phyloP scores from a whole-genome alignment of 2,329 filamentous ascomycete species.

The Cladosporium sp. region DNA sequence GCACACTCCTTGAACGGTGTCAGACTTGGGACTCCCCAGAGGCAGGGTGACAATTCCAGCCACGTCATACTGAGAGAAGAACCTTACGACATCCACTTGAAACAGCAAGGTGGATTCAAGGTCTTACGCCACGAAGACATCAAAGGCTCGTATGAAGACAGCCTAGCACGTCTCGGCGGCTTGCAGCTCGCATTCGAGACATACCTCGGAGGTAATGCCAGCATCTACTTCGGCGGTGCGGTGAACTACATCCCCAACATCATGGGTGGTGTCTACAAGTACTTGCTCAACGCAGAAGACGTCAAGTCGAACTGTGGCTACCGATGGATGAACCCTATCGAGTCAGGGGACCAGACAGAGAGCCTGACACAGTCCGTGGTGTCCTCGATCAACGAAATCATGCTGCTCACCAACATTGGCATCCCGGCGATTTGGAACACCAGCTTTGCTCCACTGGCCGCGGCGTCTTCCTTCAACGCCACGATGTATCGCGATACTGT shows the following conservation, averaged over 20 bases:
- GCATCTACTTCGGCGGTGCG: constrained; percentile 17
- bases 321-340: constrained; percentile 22
- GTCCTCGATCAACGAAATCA: constrained; percentile 27
- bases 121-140: constrained; percentile 23
- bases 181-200: constrained; percentile 21
- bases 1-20: constrained; percentile 19
- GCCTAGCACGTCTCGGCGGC: constrained; percentile 21
- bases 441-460: neutral
- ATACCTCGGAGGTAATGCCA: constrained; percentile 24
- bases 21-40: neutral
- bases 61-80: neutral
- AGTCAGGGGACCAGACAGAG: neutral
- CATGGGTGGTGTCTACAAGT: constrained; percentile 21
- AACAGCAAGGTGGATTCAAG: constrained; percentile 22
- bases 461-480: constrained; percentile 11
- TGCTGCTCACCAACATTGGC: constrained; percentile 21
- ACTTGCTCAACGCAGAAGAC: constrained; percentile 21
- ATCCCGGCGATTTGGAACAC: neutral
- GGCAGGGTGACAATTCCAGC: neutral
- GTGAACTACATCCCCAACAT: constrained; percentile 20
- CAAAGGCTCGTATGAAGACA: constrained; percentile 17
- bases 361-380: constrained; percentile 20
- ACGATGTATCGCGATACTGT: constrained; percentile 23
- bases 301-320: constrained; percentile 22
- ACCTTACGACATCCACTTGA: neutral